These are phyloP conservation scores for Nymphaea thermarum DNA, from an alignment of 164 flowering plant species.

Conservation along the genomic window DNA sequence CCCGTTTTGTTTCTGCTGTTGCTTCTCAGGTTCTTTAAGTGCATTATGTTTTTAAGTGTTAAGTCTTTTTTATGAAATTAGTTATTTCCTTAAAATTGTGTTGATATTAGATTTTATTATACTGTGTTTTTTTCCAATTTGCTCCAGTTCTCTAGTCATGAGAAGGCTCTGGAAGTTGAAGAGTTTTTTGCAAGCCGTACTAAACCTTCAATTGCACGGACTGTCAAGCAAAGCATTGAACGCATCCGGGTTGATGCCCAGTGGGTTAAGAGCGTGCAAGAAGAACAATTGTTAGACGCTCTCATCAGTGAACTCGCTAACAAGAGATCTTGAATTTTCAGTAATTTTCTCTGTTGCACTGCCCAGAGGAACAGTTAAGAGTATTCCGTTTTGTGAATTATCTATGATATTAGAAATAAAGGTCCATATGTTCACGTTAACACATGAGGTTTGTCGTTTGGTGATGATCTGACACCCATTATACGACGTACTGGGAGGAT, in stretches of 20 bases:
- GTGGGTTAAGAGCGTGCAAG: constrained; percentile 58
- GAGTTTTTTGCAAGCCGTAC: constrained; percentile 56
- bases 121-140: background rate
- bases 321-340: constrained; percentile 23
- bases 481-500: too few relatives aligned
- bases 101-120: background rate
- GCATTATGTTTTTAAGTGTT: background rate
- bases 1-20: constrained; percentile 59
- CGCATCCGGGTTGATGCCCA: constrained; percentile 61
- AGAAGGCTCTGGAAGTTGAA: constrained; percentile 65
- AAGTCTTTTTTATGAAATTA: background rate
- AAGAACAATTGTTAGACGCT: constrained; percentile 50
- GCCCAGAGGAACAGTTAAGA: too few relatives aligned
- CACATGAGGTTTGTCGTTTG: too few relatives aligned
- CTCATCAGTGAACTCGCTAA: constrained; percentile 42
- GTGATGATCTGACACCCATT: too few relatives aligned
- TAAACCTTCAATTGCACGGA: constrained; percentile 59
- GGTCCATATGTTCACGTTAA: too few relatives aligned
- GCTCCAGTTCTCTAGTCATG: constrained; percentile 60
- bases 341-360: too few relatives aligned
- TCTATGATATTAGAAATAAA: too few relatives aligned
- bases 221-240: constrained; percentile 93
- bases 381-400: too few relatives aligned
- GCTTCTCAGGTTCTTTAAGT: constrained; percentile 51
- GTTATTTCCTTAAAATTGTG: background rate